These are phyloP conservation scores for Pseudonectria buxi DNA, from an alignment of 2,329 filamentous ascomycete species.

Conservation along the genomic window DNA sequence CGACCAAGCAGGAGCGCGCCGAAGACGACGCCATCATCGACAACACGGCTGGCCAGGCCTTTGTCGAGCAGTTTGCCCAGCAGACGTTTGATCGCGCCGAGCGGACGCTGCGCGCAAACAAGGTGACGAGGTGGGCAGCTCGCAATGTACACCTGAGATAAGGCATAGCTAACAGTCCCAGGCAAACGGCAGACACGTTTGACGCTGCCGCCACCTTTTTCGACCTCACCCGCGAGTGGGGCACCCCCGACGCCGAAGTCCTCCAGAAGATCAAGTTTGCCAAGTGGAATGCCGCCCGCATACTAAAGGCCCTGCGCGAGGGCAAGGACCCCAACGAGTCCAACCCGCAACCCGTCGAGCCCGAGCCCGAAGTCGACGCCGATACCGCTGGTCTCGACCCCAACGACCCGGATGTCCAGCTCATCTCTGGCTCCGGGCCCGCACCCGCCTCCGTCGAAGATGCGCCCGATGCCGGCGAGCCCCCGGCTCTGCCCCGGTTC, in stretches of 20 bases:
- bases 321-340: constrained; percentile 87
- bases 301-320: constrained; percentile 83
- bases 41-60: constrained; percentile 79
- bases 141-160: no score
- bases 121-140: constrained; percentile 62
- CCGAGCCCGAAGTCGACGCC: constrained; percentile 33
- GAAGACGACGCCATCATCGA: constrained; percentile 79
- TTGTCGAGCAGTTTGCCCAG: constrained; percentile 88
- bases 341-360: constrained; percentile 63
- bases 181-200: constrained; percentile 90
- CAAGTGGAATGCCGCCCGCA: constrained; percentile 90
- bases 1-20: constrained; percentile 51
- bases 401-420: constrained; percentile 58
- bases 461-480: constrained; percentile 38
- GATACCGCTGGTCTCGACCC: constrained; percentile 47
- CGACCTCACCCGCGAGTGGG: constrained; percentile 82
- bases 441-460: constrained; percentile 47
- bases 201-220: constrained; percentile 89
- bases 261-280: constrained; percentile 89
- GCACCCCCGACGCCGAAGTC: constrained; percentile 64
- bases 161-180: constrained; percentile 31
- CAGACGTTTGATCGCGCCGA: constrained; percentile 84
- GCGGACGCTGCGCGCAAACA: constrained; percentile 72
- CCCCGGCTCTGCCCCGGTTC: constrained; percentile 20
- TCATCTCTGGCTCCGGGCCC: constrained; percentile 30